Evolutionary conservation across 495 filamentous ascomycete species (phyloP), one percentile per base, ranked within the genome.

Genomic region (Penicillium antarcticum): DNA sequence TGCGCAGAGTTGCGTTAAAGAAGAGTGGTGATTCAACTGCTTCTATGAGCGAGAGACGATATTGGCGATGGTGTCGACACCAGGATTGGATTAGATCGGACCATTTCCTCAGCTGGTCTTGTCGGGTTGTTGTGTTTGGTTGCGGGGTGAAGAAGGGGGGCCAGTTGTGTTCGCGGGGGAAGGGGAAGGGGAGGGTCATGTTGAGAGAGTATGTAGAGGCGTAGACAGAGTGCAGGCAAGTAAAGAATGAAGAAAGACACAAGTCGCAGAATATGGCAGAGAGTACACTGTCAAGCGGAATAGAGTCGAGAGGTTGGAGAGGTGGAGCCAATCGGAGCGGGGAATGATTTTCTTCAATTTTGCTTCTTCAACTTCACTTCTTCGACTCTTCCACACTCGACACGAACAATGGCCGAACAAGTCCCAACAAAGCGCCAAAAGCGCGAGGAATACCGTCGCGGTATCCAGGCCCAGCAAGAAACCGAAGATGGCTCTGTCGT

Each of bases 81-180:
- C 94, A 98, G 59, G 84, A 59, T 50, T 87, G 89, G 60, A 98
- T 84, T 14, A 96, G 81, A n/a, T 80, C 63, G 35, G 87, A 84
- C 94, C 94, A 98, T 72, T 87, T 88, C 31, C 77, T 69, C 45
- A 91, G 83, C 66, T 97, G 94, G 18, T 83, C 79, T 67, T 81
- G 78, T 60, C 82, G 87, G 10, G 89, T 96, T 24, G 76, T 73
- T 56, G 74, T 76, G 75, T 91, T 91, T 39, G 86, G 83, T 75
- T 97, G 92, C 29, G 75, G 73, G 47, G 74, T 80, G 72, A 80
- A 85, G 72, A 82, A 81, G 19, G 81, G 75, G 2, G 80, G 78
- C 59, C 75, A 78, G 66, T 72, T 70, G 69, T 80, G 70, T 56
- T 70, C 65, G 11, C 60, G 56, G 31, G 69, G 78, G 62, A 74